phyloP scores from a whole-genome alignment of 1,139 yeast genomes.

The Candida sp. region DNA sequence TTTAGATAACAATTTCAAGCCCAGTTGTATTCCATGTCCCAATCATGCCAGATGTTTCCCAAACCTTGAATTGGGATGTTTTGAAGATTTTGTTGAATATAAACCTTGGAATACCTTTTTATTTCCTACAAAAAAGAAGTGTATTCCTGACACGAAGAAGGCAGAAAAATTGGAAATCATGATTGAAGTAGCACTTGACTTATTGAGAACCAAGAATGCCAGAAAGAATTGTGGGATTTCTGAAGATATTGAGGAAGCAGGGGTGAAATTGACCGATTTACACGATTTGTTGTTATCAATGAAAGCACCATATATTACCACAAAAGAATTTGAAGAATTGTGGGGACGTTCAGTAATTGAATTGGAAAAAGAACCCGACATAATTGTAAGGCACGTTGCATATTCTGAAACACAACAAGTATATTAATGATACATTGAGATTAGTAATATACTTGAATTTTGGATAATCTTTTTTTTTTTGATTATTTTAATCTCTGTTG shows the following conservation, averaged over 20 bases:
- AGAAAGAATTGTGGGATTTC: slow-evolving; percentile 60
- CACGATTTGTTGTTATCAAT: slow-evolving; percentile 56
- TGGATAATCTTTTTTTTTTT: background rate
- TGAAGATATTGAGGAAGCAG: slow-evolving; percentile 46
- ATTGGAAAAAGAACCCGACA: slow-evolving; percentile 69
- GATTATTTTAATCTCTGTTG: background rate
- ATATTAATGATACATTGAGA: background rate
- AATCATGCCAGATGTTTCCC: slow-evolving; percentile 74
- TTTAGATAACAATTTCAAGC: slow-evolving; percentile 43
- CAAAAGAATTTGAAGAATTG: slow-evolving; percentile 74
- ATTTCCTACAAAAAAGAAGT: slow-evolving; percentile 41
- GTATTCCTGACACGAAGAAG: slow-evolving; percentile 77
- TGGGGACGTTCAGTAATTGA: slow-evolving; percentile 70
- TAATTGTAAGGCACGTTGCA: slow-evolving; percentile 72
- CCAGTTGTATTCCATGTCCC: slow-evolving; percentile 77
- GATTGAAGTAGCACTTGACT: slow-evolving; percentile 63
- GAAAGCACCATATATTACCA: slow-evolving; percentile 59
- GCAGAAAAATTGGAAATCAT: slow-evolving; percentile 67
- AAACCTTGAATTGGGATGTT: slow-evolving; percentile 59
- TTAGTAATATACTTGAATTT: background rate
- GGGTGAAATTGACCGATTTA: slow-evolving; percentile 50
- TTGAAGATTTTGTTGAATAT: slow-evolving; percentile 58
- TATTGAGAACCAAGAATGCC: slow-evolving; percentile 70
- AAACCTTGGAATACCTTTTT: slow-evolving; percentile 64
- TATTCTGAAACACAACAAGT: slow-evolving; percentile 1